Percentiles rank a stretch among this genome's conserved stretches.
phyloP scores from a whole-genome alignment of 2,329 filamentous ascomycete genomes.

The Cladosporium sp. region DNA sequence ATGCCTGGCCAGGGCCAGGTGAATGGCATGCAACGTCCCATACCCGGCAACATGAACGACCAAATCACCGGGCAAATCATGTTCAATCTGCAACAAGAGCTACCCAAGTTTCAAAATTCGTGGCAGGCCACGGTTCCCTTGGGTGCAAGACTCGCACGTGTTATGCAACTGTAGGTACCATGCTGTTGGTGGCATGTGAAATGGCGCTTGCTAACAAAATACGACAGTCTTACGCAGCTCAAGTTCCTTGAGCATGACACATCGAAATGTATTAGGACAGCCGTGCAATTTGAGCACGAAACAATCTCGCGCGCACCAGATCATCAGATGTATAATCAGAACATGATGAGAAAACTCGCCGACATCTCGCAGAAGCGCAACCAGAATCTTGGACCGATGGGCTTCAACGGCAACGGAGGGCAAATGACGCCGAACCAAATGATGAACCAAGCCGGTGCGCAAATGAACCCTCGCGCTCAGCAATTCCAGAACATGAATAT shows the following conservation, averaged over 20 bases:
- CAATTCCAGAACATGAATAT: conserved; percentile 32
- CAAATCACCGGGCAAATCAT: conserved; percentile 24
- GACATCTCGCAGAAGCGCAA: conserved; percentile 24
- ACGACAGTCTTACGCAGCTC: conserved; percentile 20
- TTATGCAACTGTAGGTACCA: conserved; percentile 32
- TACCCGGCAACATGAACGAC: conserved; percentile 21
- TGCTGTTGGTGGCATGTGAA: background rate
- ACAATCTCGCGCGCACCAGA: conserved; percentile 20
- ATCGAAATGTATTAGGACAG: conserved; percentile 23
- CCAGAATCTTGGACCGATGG: conserved; percentile 14
- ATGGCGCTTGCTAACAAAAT: background rate
- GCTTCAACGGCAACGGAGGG: conserved; percentile 11
- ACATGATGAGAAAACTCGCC: conserved; percentile 24
- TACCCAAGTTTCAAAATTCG: conserved; percentile 18
- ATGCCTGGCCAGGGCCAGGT: conserved; percentile 15
- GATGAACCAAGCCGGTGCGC: conserved; percentile 12
- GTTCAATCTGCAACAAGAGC: conserved; percentile 20
- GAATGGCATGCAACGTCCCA: conserved; percentile 27
- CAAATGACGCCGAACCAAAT: conserved; percentile 14
- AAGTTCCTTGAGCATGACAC: conserved; percentile 20
- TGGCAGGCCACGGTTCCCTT: conserved; percentile 32
- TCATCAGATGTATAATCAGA: conserved; percentile 24
- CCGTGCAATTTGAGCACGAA: conserved; percentile 24
- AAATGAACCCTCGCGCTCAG: conserved; percentile 15
- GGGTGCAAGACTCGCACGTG: conserved; percentile 23